Base-by-base conservation (phyloP, 2,329 filamentous ascomycete genomes). In the Fusarium bactridioides region DNA sequence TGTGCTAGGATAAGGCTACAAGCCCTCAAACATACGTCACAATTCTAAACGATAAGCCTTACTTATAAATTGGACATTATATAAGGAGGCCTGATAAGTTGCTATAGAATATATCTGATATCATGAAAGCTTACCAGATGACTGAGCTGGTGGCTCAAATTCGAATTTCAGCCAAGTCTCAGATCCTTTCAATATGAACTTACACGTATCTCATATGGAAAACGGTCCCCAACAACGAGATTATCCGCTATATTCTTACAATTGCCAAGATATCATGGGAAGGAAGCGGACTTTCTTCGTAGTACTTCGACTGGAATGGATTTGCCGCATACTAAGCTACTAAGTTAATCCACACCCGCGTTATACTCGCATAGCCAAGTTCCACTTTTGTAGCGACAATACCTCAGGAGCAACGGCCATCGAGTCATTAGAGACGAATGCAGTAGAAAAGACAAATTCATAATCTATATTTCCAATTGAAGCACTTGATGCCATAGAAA, bases 351-450 rank as follows among this genome's bases (percentile, higher is more conserved):
- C 1, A 16, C 19, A 13, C 50, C 23, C 19, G 19, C 19, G 5
- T 38, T 10, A 54, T 18, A n/a, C 19, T 40, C 7, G 2, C 18
- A 19, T 4, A 7, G 15, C 18, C 19, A n/a, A n/a, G 48, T 37
- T 27, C 23, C n/a, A 21, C 48, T 37, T 38, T 12, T 23, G 19
- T 4, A 53, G 6, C 1, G 18, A 37, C 9, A 7, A 33, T 10
- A 10, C n/a, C 11, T 51, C 29, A 37, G 6, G 2, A 53, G 9
- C 7, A 21, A 11, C 18, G 12, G 2, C 12, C 18, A 12, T 25
- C 10, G 3, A 37, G 31, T 1, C 2, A 27, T 21, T 10, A 19
- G 1, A 16, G 13, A 9, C 0, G 7, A 18, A n/a, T 12, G 0
- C 12, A 10, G 18, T 9, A 2, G 4, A 15, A 21, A 27, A 15